phyloP scores from a whole-genome alignment of 2,329 filamentous ascomycete species.

The Ceratocystis papillata region DNA sequence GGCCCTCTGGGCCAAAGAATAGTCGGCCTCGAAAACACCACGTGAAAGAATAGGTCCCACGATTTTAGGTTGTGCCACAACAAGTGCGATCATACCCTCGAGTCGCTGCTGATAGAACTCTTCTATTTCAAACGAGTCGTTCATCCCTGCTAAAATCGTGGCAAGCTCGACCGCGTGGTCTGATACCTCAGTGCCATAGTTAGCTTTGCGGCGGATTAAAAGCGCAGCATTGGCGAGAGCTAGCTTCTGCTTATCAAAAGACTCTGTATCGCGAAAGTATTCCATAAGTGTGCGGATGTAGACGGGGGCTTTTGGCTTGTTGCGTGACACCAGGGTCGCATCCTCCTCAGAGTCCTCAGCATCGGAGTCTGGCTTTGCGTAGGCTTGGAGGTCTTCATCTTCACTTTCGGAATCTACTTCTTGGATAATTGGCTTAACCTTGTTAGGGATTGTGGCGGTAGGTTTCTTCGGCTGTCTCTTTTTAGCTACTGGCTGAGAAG shows the following conservation, averaged over 20 bases:
- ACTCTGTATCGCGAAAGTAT: constrained; percentile 69
- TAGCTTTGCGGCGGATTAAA: constrained; percentile 78
- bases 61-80: constrained; percentile 61
- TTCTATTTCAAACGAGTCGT: constrained; percentile 75
- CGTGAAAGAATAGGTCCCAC: constrained; percentile 78
- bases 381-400: constrained; percentile 60
- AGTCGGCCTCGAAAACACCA: constrained; percentile 84
- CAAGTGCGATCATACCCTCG: constrained; percentile 70
- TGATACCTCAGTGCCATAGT: constrained; percentile 76
- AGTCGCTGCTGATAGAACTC: constrained; percentile 64
- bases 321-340: constrained; percentile 69
- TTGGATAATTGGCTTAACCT: constrained; percentile 46
- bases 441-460: constrained; percentile 29
- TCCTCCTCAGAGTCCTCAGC: constrained; percentile 89
- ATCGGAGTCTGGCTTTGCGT: constrained; percentile 79
- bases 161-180: constrained; percentile 77
- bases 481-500: constrained; percentile 24
- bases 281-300: constrained; percentile 78
- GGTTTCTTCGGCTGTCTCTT: constrained; percentile 29
- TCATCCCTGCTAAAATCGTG: constrained; percentile 62
- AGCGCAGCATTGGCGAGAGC: constrained; percentile 64
- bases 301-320: constrained; percentile 75
- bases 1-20: constrained; percentile 74
- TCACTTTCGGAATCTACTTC: constrained; percentile 53
- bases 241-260: constrained; percentile 72